Percentiles rank a stretch among this genome's conserved stretches.
phyloP scores from a whole-genome alignment of 768 basidiomycete genomes.

The Tricholoma sp. region DNA sequence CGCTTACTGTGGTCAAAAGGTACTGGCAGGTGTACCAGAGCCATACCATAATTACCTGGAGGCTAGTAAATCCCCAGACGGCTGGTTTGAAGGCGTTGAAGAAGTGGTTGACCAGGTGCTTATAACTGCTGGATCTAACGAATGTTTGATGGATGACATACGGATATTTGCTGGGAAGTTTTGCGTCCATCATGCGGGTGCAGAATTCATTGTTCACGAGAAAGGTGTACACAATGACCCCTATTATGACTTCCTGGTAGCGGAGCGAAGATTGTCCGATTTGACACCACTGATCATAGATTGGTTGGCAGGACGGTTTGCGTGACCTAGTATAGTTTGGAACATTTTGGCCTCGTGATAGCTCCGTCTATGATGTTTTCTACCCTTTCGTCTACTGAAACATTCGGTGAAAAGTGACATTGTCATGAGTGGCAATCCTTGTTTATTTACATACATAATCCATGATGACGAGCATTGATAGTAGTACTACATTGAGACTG shows the following conservation, averaged over 20 bases:
- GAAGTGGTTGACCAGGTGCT: constrained; percentile 27
- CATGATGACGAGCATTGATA: background rate
- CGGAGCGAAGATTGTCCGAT: constrained; percentile 11
- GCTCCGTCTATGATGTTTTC: no score
- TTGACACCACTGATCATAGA: constrained; percentile 13
- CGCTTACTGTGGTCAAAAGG: constrained; percentile 12
- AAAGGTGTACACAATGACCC: constrained; percentile 30
- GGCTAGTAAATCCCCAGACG: constrained; percentile 22
- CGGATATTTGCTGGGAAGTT: constrained; percentile 16
- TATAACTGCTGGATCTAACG: constrained; percentile 30
- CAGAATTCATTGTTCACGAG: constrained; percentile 20
- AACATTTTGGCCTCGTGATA: no score
- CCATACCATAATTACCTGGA: constrained; percentile 26
- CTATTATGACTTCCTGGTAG: constrained; percentile 15
- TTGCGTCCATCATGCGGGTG: background rate
- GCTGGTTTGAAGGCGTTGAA: constrained; percentile 29
- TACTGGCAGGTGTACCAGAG: constrained; percentile 22
- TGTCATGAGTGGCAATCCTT: no score
- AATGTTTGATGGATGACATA: constrained; percentile 30
- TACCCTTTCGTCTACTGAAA: no score
- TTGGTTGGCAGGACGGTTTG: no score
- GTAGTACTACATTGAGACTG: constrained; percentile 51
- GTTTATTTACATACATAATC: no score
- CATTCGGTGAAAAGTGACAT: no score
- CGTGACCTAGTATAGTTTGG: no score